Percentiles rank a stretch among this genome's conserved stretches.
Conservation (phyloP, 805 yeast species). For the Wickerhamomyces chaumierensis region DNA sequence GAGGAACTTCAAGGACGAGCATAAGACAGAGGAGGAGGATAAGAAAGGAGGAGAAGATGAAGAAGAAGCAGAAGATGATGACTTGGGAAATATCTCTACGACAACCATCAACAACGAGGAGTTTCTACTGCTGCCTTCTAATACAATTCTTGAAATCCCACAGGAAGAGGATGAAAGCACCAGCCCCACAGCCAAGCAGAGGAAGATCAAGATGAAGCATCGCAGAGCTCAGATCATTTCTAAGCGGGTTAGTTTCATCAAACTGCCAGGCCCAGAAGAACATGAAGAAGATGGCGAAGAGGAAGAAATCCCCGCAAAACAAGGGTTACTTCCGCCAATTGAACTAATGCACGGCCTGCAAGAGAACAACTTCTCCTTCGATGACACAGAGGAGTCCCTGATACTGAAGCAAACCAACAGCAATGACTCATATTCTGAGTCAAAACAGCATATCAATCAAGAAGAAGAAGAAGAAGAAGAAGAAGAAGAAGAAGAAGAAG, state of each 20-base stretch:
- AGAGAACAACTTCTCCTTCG: neutral
- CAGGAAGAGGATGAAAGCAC: constrained; percentile 1
- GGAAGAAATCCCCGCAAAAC: neutral
- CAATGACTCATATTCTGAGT: no score
- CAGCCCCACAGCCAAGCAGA: neutral
- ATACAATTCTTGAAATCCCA: constrained; percentile 14
- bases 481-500: neutral
- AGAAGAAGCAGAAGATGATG: no score
- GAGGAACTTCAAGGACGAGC: no score
- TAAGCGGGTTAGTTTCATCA: constrained; percentile 1
- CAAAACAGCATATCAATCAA: no score
- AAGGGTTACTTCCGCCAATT: constrained; percentile 2
- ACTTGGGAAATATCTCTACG: no score
- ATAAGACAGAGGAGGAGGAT: no score
- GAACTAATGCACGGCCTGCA: neutral
- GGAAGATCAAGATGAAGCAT: constrained; percentile 10
- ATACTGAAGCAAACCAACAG: neutral
- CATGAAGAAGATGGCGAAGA: constrained; percentile 1
- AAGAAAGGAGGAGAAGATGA: no score
- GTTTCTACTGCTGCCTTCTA: constrained; percentile 7
- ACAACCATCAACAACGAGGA: neutral
- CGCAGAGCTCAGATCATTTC: constrained; percentile 18
- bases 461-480: neutral
- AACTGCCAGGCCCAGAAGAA: neutral
- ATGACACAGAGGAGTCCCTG: neutral